Evolutionary conservation across 345 rosid genomes (phyloP).

Genomic region (Triadica sebifera): DNA sequence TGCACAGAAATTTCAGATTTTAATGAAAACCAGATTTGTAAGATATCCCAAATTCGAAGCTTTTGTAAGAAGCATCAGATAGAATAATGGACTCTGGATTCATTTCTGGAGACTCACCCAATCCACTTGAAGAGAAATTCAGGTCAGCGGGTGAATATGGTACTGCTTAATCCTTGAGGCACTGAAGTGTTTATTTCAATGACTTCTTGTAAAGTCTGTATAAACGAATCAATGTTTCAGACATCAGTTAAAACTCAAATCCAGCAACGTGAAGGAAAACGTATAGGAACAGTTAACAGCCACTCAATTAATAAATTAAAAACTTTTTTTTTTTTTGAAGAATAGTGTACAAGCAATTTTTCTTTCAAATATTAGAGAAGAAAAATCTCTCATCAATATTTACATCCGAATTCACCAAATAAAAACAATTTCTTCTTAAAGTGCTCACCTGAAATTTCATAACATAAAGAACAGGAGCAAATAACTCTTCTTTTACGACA

Average conservation of each 20-base stretch:
- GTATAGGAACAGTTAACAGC: not conserved
- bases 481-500: constrained; percentile 83
- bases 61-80: not conserved
- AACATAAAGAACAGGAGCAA: constrained; percentile 87
- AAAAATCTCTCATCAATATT: not conserved
- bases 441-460: constrained; percentile 78
- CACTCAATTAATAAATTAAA: not conserved
- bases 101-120: constrained; percentile 46
- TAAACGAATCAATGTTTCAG: constrained; percentile 15
- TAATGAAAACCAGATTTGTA: not conserved
- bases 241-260: not conserved
- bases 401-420: not conserved
- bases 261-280: not conserved
- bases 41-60: not conserved
- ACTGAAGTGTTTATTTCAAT: constrained; percentile 87
- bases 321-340: too few species aligned
- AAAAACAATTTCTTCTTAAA: not conserved
- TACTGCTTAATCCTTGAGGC: constrained; percentile 94
- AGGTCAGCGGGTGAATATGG: constrained; percentile 79
- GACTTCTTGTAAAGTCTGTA: constrained; percentile 80
- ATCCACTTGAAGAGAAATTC: constrained; percentile 83
- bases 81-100: not conserved
- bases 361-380: not conserved
- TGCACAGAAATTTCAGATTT: not conserved
- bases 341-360: not conserved